Conservation (phyloP, 2,329 filamentous ascomycete genomes). For the Aspergillus eucalypticola region DNA sequence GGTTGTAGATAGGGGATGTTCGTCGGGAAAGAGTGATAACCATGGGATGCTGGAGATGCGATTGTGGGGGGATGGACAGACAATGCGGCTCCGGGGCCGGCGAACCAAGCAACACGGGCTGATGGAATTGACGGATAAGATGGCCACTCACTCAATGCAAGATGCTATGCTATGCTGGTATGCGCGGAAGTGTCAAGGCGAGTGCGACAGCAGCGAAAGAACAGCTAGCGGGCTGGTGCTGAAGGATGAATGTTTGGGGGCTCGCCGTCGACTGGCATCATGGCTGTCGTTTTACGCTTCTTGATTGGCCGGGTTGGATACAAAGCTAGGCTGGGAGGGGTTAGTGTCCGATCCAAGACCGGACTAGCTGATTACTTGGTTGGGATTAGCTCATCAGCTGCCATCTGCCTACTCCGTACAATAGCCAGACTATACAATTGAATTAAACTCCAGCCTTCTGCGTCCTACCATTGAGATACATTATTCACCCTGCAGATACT, state of each 20-base stretch:
- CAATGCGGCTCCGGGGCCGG: constrained; percentile 13
- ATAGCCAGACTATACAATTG: too few relatives aligned
- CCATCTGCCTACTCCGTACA: too few relatives aligned
- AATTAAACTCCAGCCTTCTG: too few relatives aligned
- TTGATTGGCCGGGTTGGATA: constrained; percentile 13
- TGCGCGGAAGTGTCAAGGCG: neutral
- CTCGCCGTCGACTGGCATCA: constrained; percentile 18
- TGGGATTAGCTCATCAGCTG: neutral
- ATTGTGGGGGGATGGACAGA: constrained; percentile 15
- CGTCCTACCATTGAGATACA: too few relatives aligned
- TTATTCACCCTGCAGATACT: too few relatives aligned
- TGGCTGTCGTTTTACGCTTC: constrained; percentile 16
- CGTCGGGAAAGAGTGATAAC: constrained; percentile 16
- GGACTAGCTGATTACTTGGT: constrained; percentile 7
- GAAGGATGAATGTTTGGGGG: constrained; percentile 16
- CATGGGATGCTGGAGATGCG: constrained; percentile 15
- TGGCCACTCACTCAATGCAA: constrained; percentile 11
- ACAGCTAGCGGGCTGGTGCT: constrained; percentile 7
- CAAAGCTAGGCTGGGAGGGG: constrained; percentile 15
- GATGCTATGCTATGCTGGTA: constrained; percentile 7
- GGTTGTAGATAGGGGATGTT: constrained; percentile 14
- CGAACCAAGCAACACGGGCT: neutral
- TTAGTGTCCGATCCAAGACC: neutral
- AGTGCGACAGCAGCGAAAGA: constrained; percentile 5
- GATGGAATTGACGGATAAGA: constrained; percentile 1